These are phyloP conservation scores for Phytophthora megakarya DNA, from an alignment of 352 stramenopile genomes.

Conservation along the genomic window DNA sequence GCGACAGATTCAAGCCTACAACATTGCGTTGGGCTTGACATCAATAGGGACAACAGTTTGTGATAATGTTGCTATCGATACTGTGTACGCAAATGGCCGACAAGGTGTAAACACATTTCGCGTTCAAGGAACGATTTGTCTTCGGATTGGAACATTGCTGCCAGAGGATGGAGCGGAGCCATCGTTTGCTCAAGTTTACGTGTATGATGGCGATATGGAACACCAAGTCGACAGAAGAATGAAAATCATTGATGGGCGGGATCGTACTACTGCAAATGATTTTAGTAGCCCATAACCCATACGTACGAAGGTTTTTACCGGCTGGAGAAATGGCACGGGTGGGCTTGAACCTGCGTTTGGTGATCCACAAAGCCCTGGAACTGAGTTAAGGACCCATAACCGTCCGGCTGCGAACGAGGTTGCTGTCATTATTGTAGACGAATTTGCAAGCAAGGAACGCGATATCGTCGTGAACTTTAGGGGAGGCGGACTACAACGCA, in stretches of 20 bases:
- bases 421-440: background rate
- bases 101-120: background rate
- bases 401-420: background rate
- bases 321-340: background rate
- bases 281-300: background rate
- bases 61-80: background rate
- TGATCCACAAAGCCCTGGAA: background rate
- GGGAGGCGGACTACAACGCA: background rate
- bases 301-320: background rate
- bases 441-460: background rate
- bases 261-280: background rate
- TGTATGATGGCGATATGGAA: background rate
- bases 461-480: background rate
- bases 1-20: too few relatives aligned
- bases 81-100: background rate
- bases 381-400: background rate
- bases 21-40: too few relatives aligned
- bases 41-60: background rate
- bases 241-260: background rate
- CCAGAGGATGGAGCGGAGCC: background rate
- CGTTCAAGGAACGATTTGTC: background rate
- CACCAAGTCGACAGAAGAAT: background rate
- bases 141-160: background rate
- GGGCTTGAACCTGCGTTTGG: background rate
- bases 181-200: background rate